These are phyloP conservation scores for Eustoma russellianum DNA, from an alignment of 257 asterid species.

Conservation along the genomic window DNA sequence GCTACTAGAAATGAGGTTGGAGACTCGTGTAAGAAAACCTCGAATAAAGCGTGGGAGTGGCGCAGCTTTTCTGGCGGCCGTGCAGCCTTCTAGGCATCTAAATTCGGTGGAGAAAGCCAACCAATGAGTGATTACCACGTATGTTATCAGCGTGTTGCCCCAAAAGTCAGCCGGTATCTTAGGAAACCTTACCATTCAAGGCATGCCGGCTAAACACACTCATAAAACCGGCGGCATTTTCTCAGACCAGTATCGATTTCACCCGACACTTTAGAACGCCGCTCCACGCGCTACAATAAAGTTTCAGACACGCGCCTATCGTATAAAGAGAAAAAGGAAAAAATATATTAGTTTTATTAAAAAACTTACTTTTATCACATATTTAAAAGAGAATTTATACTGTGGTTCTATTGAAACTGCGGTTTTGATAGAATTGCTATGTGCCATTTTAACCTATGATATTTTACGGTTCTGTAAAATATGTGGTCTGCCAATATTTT, in stretches of 20 bases:
- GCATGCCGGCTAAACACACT: conserved; percentile 2
- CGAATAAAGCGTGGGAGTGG: background rate
- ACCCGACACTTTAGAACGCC: conserved; percentile 7
- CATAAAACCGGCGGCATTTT: conserved; percentile 3
- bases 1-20: too few species aligned
- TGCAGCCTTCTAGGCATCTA: conserved; percentile 1
- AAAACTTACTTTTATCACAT: too few species aligned
- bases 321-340: too few species aligned
- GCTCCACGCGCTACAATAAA: background rate
- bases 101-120: conserved; percentile 2
- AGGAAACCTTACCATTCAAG: background rate
- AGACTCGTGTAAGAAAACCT: background rate
- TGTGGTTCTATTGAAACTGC: background rate
- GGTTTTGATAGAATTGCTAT: background rate
- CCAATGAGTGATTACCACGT: conserved; percentile 6
- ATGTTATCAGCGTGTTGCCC: conserved; percentile 2
- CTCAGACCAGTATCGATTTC: conserved; percentile 2
- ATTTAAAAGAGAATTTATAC: background rate
- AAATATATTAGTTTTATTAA: too few species aligned
- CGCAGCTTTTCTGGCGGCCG: conserved; percentile 6
- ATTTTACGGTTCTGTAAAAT: too few species aligned
- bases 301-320: background rate
- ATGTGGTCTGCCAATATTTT: too few species aligned
- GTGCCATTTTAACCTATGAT: background rate
- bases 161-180: conserved; percentile 1